phyloP scores from a whole-genome alignment of 2,329 filamentous ascomycete species.

The Metarhizium album region DNA sequence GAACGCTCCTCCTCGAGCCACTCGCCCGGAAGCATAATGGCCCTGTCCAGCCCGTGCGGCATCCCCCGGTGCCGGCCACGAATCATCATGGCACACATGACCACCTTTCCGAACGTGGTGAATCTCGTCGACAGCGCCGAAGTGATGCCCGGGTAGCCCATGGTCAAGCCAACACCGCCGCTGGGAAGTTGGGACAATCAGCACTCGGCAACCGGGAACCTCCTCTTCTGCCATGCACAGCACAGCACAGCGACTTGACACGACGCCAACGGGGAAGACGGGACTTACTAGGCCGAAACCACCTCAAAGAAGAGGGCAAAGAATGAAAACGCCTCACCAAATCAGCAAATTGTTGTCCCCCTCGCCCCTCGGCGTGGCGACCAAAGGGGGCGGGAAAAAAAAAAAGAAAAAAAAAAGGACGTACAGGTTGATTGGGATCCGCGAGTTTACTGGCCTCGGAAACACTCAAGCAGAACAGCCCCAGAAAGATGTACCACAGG shows the following conservation, averaged over 20 bases:
- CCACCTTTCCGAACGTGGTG: neutral
- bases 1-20: neutral
- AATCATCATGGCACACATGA: neutral
- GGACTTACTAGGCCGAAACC: neutral
- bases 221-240: no score
- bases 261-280: neutral
- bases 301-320: neutral
- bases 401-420: no score
- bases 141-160: neutral
- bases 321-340: neutral
- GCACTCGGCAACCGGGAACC: no score
- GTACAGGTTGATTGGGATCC: neutral
- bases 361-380: neutral
- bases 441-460: neutral
- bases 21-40: neutral
- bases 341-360: no score
- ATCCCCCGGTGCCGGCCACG: neutral
- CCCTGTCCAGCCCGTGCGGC: neutral
- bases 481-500: conserved; percentile 30
- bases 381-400: no score
- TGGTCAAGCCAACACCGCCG: neutral
- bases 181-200: neutral
- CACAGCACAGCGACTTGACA: no score
- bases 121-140: neutral
- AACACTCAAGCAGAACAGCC: conserved; percentile 5